These are phyloP conservation scores for Colletotrichum agaves DNA, from an alignment of 2,329 filamentous ascomycete genomes.

Conservation along the genomic window DNA sequence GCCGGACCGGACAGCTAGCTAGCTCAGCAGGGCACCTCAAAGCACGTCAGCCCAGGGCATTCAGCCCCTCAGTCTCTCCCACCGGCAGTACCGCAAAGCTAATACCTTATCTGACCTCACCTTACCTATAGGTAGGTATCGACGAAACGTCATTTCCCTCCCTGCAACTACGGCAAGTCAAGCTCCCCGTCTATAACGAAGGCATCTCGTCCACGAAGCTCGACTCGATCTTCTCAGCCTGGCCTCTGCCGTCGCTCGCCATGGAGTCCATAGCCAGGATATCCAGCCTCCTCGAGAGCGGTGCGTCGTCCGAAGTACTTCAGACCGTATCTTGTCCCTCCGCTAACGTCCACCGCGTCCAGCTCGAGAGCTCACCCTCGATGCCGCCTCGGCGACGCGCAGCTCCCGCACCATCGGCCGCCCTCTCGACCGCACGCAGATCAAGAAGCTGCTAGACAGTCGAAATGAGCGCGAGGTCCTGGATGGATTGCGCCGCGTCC, in stretches of 20 bases:
- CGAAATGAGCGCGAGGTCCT: conserved; percentile 92
- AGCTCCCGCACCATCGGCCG: conserved; percentile 69
- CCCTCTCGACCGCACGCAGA: conserved; percentile 80
- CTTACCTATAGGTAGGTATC: not conserved
- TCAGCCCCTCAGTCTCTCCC: not conserved
- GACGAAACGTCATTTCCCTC: conserved; percentile 40
- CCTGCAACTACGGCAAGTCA: conserved; percentile 4
- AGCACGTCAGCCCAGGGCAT: conserved; percentile 11
- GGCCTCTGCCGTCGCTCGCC: conserved; percentile 8
- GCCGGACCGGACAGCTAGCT: not conserved
- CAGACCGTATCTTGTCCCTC: conserved; percentile 19
- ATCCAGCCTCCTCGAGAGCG: conserved; percentile 92
- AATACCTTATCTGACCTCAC: not conserved
- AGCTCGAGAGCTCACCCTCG: conserved; percentile 97
- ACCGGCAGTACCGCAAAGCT: not conserved
- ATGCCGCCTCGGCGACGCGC: conserved; percentile 91
- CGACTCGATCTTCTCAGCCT: not conserved
- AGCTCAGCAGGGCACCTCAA: not conserved
- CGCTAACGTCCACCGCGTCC: conserved; percentile 40
- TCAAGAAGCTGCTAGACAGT: conserved; percentile 95
- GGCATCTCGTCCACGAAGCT: not conserved
- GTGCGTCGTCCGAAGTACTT: conserved; percentile 60
- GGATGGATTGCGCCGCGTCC: conserved; percentile 88
- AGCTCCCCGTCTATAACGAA: conserved; percentile 2
- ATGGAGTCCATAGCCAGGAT: conserved; percentile 99